These are phyloP conservation scores for Aspergillus sp. DNA, from an alignment of 2,329 filamentous ascomycete genomes.

Conservation along the genomic window DNA sequence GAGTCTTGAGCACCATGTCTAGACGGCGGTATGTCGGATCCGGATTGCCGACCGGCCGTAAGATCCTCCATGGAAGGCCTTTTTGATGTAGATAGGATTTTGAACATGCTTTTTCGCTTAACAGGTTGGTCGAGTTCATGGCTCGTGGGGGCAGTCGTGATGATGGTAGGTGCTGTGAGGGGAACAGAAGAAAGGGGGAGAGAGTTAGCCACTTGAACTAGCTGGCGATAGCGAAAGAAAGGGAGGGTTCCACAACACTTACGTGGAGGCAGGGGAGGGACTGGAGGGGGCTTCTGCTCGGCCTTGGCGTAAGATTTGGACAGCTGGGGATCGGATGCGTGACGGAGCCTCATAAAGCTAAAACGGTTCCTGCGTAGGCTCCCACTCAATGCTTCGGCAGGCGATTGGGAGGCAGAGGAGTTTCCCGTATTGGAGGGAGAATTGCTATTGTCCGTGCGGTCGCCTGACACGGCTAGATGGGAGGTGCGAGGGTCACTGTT, in stretches of 20 bases:
- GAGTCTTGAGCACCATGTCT: slow-evolving; percentile 19
- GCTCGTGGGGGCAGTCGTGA: slow-evolving; percentile 82
- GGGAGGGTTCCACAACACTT: slow-evolving; percentile 17
- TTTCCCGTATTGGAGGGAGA: slow-evolving; percentile 10
- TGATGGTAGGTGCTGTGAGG: slow-evolving; percentile 58
- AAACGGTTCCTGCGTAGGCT: slow-evolving; percentile 44
- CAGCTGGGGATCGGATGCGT: slow-evolving; percentile 88
- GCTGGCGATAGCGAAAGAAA: background rate
- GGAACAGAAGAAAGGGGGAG: slow-evolving; percentile 4
- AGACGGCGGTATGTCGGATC: slow-evolving; percentile 1
- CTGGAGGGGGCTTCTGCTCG: slow-evolving; percentile 46
- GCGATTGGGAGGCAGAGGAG: slow-evolving; percentile 9
- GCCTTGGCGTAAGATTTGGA: slow-evolving; percentile 63
- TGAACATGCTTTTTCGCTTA: slow-evolving; percentile 35
- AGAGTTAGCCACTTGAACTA: slow-evolving; percentile 10
- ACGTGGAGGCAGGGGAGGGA: slow-evolving; percentile 35
- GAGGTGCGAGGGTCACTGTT: slow-evolving; percentile 4
- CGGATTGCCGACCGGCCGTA: slow-evolving; percentile 7
- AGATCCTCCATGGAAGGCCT: slow-evolving; percentile 28
- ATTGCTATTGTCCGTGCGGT: slow-evolving; percentile 11
- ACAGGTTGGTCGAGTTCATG: slow-evolving; percentile 46
- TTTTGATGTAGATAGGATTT: slow-evolving; percentile 28
- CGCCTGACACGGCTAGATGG: slow-evolving; percentile 10
- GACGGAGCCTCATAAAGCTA: slow-evolving; percentile 72
- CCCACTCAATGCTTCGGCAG: slow-evolving; percentile 13